phyloP scores from a whole-genome alignment of 306 rosid genomes.

The Clitoria ternatea region DNA sequence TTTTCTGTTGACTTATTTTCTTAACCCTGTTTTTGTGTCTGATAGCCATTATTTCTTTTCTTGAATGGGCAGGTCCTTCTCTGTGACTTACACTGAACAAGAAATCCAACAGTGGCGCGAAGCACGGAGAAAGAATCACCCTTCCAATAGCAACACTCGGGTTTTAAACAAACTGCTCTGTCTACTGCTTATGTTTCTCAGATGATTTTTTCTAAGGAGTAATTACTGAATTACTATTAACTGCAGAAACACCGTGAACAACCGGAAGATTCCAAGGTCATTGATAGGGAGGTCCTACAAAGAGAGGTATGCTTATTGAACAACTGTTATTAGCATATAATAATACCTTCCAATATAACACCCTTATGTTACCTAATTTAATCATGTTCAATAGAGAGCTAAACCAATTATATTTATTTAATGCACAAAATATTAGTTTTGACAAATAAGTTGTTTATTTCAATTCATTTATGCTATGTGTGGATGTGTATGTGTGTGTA shows the following conservation, averaged over 20 bases:
- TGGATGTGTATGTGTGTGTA: too few species aligned
- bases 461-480: neutral
- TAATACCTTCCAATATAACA: neutral
- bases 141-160: slow-evolving; percentile 48
- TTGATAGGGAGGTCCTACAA: slow-evolving; percentile 50
- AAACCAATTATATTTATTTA: neutral
- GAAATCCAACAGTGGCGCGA: slow-evolving; percentile 89
- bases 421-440: neutral
- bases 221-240: slow-evolving; percentile 16
- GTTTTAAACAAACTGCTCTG: slow-evolving; percentile 36
- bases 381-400: slow-evolving; percentile 17
- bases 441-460: neutral
- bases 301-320: slow-evolving; percentile 47
- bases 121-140: slow-evolving; percentile 73
- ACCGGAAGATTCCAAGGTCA: slow-evolving; percentile 21
- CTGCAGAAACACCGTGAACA: slow-evolving; percentile 50
- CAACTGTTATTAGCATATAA: neutral
- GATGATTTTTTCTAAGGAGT: slow-evolving; percentile 29
- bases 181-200: slow-evolving; percentile 7
- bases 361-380: neutral
- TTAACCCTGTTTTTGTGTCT: slow-evolving; percentile 11
- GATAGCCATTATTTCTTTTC: slow-evolving; percentile 10
- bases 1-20: too few species aligned
- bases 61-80: slow-evolving; percentile 42
- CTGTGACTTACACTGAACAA: slow-evolving; percentile 52